phyloP scores from a whole-genome alignment of 73 alveolate species.

The Breviolum minutum region DNA sequence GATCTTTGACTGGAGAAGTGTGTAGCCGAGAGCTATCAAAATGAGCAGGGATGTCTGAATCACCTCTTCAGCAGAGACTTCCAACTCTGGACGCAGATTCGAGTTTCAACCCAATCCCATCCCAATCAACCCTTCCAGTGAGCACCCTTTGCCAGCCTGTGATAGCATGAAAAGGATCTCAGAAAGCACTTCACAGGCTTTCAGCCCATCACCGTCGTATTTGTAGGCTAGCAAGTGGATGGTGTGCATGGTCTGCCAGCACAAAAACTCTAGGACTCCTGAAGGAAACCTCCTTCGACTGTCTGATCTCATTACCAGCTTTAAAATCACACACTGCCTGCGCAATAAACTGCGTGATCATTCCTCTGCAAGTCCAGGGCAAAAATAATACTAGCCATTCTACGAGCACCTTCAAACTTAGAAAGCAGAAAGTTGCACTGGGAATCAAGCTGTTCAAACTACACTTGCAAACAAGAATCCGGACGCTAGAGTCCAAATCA shows the following conservation, averaged over 20 bases:
- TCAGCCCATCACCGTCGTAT: constrained; percentile 77
- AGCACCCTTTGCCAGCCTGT: background rate
- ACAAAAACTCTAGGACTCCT: background rate
- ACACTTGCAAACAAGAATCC: constrained; percentile 22
- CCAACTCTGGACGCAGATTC: background rate
- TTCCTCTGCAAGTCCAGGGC: background rate
- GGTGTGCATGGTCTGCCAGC: constrained; percentile 62
- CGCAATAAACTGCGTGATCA: constrained; percentile 72
- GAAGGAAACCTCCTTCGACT: too few relatives aligned
- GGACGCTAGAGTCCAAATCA: constrained; percentile 87
- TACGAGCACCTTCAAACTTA: background rate
- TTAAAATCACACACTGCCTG: constrained; percentile 1
- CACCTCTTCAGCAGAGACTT: background rate
- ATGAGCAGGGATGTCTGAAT: constrained; percentile 75
- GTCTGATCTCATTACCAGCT: too few relatives aligned
- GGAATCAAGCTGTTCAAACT: background rate
- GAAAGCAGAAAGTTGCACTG: background rate
- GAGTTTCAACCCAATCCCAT: background rate
- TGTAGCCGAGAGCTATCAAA: constrained; percentile 73
- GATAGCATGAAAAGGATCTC: constrained; percentile 89
- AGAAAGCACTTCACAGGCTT: constrained; percentile 83
- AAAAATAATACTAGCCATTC: background rate
- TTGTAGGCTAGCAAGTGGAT: constrained; percentile 74
- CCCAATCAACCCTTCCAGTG: too few relatives aligned
- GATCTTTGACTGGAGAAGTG: constrained; percentile 82